These are phyloP conservation scores for Leccinum sublutescens DNA, from an alignment of 768 basidiomycete genomes.

Conservation along the genomic window DNA sequence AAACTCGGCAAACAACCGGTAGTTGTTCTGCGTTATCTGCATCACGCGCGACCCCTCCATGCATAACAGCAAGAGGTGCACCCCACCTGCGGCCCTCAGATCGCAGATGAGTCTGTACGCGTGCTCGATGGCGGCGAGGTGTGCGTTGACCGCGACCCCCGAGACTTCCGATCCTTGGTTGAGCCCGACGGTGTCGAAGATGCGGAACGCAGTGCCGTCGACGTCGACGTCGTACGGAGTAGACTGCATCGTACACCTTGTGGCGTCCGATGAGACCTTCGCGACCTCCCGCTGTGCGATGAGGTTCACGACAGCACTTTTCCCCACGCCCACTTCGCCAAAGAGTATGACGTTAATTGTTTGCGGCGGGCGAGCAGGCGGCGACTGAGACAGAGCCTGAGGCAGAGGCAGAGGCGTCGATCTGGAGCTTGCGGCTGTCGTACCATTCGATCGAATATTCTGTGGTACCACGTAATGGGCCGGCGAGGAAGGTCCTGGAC, in stretches of 20 bases:
- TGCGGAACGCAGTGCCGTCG: conserved; percentile 3
- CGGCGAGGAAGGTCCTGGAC: background rate
- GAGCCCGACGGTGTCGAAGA: conserved; percentile 31
- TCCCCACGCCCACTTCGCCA: conserved; percentile 6
- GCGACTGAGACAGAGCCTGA: too few species aligned
- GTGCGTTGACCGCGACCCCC: background rate
- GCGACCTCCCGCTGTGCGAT: too few species aligned
- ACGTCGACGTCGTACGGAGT: conserved; percentile 21
- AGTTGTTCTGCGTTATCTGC: conserved; percentile 32
- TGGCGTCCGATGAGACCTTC: conserved; percentile 6
- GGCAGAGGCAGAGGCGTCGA: too few species aligned
- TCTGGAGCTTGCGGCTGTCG: too few species aligned
- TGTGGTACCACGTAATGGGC: background rate
- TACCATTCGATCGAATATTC: background rate
- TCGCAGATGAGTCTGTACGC: conserved; percentile 26
- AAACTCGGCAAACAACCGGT: conserved; percentile 35
- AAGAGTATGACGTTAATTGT: conserved; percentile 6
- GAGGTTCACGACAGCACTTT: conserved; percentile 7
- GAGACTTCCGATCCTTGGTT: conserved; percentile 6
- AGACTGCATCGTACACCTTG: conserved; percentile 30
- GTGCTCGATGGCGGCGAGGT: conserved; percentile 3
- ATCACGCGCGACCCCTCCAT: conserved; percentile 33
- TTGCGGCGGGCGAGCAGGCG: background rate
- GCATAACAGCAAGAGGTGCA: conserved; percentile 38
- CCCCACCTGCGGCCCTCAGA: conserved; percentile 26